A percentile compares a stretch with the other conserved stretches of the same genome.
phyloP scores from a whole-genome alignment of 108 stramenopile genomes.

The Stephanodiscus triporus region DNA sequence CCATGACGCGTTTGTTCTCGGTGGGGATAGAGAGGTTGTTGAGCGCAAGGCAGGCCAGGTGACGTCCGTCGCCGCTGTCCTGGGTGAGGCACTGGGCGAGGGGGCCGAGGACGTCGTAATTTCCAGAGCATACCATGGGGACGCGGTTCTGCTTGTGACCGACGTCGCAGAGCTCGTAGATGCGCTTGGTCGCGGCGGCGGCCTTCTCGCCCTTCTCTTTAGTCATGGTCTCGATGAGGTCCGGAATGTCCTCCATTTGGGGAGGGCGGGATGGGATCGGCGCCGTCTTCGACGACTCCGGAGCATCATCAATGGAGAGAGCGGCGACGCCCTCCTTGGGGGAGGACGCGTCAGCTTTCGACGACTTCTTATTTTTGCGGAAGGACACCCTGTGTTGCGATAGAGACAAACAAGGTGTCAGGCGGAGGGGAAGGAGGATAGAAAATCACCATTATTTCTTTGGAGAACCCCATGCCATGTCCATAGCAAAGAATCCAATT shows the following conservation, averaged over 20 bases:
- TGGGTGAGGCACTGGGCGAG: conserved; percentile 90
- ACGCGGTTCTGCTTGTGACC: conserved; percentile 95
- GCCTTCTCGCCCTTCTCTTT: conserved; percentile 88
- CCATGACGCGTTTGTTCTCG: conserved; percentile 94
- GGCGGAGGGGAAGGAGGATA: neutral
- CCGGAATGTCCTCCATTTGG: conserved; percentile 91
- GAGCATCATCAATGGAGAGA: neutral
- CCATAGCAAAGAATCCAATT: neutral
- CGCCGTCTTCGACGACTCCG: neutral
- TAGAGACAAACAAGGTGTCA: neutral
- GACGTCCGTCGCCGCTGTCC: conserved; percentile 87
- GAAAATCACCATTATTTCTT: neutral
- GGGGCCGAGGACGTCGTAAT: conserved; percentile 87
- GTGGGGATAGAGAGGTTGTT: conserved; percentile 94
- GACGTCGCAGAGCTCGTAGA: conserved; percentile 92
- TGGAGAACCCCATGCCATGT: neutral
- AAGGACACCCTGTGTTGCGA: conserved; percentile 32
- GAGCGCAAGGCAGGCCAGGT: conserved; percentile 87
- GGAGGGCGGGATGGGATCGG: conserved; percentile 54
- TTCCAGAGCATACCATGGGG: conserved; percentile 90
- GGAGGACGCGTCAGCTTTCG: conserved; percentile 2
- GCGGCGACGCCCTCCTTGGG: conserved; percentile 6
- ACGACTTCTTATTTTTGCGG: conserved; percentile 42
- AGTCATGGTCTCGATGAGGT: conserved; percentile 82
- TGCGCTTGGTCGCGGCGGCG: conserved; percentile 88